phyloP scores from a whole-genome alignment of 371 early-diverging fungal genomes.

The Mucor lusitanicus region DNA sequence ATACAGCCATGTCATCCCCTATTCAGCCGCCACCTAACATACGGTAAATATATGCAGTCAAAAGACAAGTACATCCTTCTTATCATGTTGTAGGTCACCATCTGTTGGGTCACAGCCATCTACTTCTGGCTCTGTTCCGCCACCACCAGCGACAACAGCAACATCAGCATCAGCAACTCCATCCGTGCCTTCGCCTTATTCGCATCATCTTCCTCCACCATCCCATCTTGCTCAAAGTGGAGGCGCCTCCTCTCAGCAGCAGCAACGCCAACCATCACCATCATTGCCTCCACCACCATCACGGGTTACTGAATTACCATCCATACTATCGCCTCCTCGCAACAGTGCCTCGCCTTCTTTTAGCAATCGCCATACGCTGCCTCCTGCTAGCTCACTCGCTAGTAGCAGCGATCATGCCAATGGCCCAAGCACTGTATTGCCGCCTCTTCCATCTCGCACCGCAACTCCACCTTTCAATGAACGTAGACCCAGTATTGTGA shows the following conservation, averaged over 20 bases:
- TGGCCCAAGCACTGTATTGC: slow-evolving; percentile 5
- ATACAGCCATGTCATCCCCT: slow-evolving; percentile 22
- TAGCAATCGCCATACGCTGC: slow-evolving; percentile 10
- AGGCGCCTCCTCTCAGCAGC: neutral
- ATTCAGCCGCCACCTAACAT: slow-evolving; percentile 31
- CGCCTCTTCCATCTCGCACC: slow-evolving; percentile 20
- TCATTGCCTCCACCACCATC: slow-evolving; percentile 6
- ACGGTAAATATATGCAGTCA: slow-evolving; percentile 17
- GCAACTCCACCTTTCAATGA: slow-evolving; percentile 22
- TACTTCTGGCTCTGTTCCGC: neutral
- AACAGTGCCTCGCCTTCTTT: slow-evolving; percentile 20
- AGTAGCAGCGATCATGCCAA: slow-evolving; percentile 1
- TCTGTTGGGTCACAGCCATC: slow-evolving; percentile 6
- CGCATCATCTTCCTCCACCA: slow-evolving; percentile 29
- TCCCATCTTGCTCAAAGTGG: slow-evolving; percentile 9
- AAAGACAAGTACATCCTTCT: neutral
- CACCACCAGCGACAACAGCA: too few species aligned
- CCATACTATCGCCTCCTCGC: slow-evolving; percentile 22
- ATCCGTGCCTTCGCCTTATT: slow-evolving; percentile 18
- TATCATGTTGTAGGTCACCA: slow-evolving; percentile 7
- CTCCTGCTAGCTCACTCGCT: slow-evolving; percentile 23
- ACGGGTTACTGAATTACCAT: slow-evolving; percentile 26
- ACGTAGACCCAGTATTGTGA: slow-evolving; percentile 19
- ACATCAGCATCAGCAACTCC: too few species aligned
- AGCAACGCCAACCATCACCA: neutral